Base-by-base conservation (phyloP, 352 stramenopile genomes). In the Pythium brassicae region DNA sequence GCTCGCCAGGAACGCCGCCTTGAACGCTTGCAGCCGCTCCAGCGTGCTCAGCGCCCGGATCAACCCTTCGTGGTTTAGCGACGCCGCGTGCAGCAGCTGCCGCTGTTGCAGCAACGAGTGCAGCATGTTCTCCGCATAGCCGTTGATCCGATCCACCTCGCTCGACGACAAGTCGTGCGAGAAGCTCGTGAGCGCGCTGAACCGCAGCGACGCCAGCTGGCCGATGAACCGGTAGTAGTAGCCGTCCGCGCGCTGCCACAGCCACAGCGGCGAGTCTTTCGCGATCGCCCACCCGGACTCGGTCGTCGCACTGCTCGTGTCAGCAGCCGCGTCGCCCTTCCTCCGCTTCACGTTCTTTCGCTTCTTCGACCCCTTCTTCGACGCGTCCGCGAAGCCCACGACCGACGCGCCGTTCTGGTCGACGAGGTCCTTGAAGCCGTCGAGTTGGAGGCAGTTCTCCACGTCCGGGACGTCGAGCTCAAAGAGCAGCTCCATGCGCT, bases 211-310 rank as follows among this genome's bases (percentile, higher is more conserved):
- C 40, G 78, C 62, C 19, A 96, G 61, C 51, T 96, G 87, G 19
- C 77, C 74, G 25, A 95, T 54, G 51, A 94, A 94, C 8, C 86
- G 84, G 63, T 96, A 96, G 72, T 95, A 96, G 63, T 96, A 96
- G 12, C 73, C 79, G 39, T 96, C 87, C 10, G 87, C 87, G 26
- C 83, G 83, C 37, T 88, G 72, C 85, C 86, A 95, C 20, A 92
- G 55, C 84, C 84, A 94, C 50, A 79, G 63, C 1, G 78, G 80
- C 12, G 83, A 86, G 53, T 90, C 73, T 53, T 87, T 90, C 1
- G 57, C 35, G 11, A 53, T 55, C 26, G 75, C 43, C 17, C 29
- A 14, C 19, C 44, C 39, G 19, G 50, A 23, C 6, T 59, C 0
- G 9, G 17, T 26, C 1, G 22, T 37, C 35, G 25, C 46, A 25